A percentile compares a stretch with the other conserved stretches of the same genome.
These are phyloP conservation scores for Plasmodium sp. DNA, from an alignment of 169 alveolate species.

Conservation along the genomic window DNA sequence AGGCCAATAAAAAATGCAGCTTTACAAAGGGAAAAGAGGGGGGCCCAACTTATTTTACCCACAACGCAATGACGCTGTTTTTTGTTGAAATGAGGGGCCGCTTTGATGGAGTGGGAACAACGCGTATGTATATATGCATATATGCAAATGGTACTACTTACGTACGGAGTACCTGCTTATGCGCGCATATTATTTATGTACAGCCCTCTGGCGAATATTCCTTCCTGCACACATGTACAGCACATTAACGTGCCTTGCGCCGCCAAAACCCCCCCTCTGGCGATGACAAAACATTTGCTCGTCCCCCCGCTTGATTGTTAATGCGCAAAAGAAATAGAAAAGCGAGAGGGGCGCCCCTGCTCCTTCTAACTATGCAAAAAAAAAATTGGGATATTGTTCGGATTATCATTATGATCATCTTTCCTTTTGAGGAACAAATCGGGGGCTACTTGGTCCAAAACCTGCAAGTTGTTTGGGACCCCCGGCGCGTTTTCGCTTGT, in stretches of 20 bases:
- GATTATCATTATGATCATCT: neutral
- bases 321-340: neutral
- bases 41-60: neutral
- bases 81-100: neutral
- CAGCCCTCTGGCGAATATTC: neutral
- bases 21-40: neutral
- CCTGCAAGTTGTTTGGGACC: constrained; percentile 14
- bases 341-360: neutral
- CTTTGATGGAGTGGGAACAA: neutral
- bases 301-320: neutral
- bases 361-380: constrained; percentile 39
- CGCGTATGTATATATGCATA: neutral
- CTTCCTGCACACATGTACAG: neutral
- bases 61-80: neutral
- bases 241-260: neutral
- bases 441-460: constrained; percentile 28
- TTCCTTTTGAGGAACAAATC: constrained; percentile 9
- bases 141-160: neutral
- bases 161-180: neutral
- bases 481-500: neutral
- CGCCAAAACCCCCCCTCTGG: neutral
- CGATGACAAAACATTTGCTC: neutral
- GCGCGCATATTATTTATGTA: neutral
- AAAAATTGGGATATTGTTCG: constrained; percentile 47
- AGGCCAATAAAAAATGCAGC: neutral